Conservation (phyloP, 768 basidiomycete genomes). For the Russula brevipes region DNA sequence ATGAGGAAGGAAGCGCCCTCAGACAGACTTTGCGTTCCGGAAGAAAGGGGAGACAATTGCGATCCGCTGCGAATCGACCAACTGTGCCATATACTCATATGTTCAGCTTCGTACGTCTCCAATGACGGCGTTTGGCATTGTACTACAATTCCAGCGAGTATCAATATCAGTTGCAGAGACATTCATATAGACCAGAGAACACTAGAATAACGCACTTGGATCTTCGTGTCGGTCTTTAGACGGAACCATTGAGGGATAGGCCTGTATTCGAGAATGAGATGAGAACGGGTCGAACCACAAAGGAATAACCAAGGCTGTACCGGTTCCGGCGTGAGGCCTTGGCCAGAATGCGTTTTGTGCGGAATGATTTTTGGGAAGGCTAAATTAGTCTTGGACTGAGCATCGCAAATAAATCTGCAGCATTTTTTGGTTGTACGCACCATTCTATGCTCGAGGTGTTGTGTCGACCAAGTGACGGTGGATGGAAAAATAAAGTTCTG, state of each 20-base stretch:
- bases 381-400: slow-evolving; percentile 29
- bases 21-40: not conserved
- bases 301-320: slow-evolving; percentile 35
- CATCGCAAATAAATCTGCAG: too few species aligned
- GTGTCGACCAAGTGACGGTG: not conserved
- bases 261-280: slow-evolving; percentile 36
- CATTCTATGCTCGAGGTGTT: slow-evolving; percentile 1
- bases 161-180: not conserved
- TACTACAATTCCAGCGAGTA: slow-evolving; percentile 44
- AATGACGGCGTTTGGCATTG: slow-evolving; percentile 96
- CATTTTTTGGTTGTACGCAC: not conserved
- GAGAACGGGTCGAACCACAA: not conserved
- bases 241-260: slow-evolving; percentile 99
- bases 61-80: not conserved
- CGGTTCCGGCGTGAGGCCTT: slow-evolving; percentile 96
- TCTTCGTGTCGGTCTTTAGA: slow-evolving; percentile 92
- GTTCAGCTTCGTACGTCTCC: slow-evolving; percentile 99
- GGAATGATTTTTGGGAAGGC: slow-evolving; percentile 99
- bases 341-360: slow-evolving; percentile 94
- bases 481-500: slow-evolving; percentile 1
- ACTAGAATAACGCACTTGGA: slow-evolving; percentile 52
- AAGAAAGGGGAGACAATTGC: not conserved
- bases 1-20: not conserved
- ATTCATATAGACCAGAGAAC: not conserved
- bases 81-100: slow-evolving; percentile 46